Conservation (phyloP, 768 basidiomycete species). For the Pisolithus orientalis region DNA sequence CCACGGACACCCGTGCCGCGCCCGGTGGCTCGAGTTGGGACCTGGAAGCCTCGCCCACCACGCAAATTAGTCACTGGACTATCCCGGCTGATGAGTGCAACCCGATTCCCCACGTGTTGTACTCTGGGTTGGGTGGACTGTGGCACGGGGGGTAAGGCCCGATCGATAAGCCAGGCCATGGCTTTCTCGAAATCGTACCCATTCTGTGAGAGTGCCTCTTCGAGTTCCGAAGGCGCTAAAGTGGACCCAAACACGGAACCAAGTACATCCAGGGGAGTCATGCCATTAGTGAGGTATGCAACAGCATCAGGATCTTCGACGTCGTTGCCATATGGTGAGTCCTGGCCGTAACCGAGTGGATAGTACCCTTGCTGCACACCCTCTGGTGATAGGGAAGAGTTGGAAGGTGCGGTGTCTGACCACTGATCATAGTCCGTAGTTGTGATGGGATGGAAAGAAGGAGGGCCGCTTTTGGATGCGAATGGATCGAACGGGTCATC, state of each 20-base stretch:
- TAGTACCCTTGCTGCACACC: slow-evolving; percentile 29
- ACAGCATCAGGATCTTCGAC: slow-evolving; percentile 45
- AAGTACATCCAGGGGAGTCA: slow-evolving; percentile 97
- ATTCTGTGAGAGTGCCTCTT: slow-evolving; percentile 83
- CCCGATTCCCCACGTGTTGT: slow-evolving; percentile 61
- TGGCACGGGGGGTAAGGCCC: slow-evolving; percentile 45
- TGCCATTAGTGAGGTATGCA: slow-evolving; percentile 74
- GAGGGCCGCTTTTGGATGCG: slow-evolving; percentile 37
- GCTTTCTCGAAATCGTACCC: slow-evolving; percentile 94
- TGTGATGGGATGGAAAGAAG: slow-evolving; percentile 56
- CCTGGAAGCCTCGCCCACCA: slow-evolving; percentile 35
- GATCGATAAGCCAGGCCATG: slow-evolving; percentile 91
- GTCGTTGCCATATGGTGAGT: slow-evolving; percentile 25
- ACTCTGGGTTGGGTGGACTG: slow-evolving; percentile 36
- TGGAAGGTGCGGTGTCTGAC: slow-evolving; percentile 48
- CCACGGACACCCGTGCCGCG: slow-evolving; percentile 27
- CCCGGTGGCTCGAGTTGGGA: slow-evolving; percentile 11
- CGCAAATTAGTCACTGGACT: slow-evolving; percentile 28
- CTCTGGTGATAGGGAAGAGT: slow-evolving; percentile 45
- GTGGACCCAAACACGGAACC: slow-evolving; percentile 90
- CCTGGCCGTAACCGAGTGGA: slow-evolving; percentile 25
- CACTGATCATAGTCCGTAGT: slow-evolving; percentile 61
- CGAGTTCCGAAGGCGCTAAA: slow-evolving; percentile 84
- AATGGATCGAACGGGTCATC: slow-evolving; percentile 85
- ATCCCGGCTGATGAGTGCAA: slow-evolving; percentile 62